phyloP scores from a whole-genome alignment of 2,329 filamentous ascomycete species.

The Tolypocladium capitatum region DNA sequence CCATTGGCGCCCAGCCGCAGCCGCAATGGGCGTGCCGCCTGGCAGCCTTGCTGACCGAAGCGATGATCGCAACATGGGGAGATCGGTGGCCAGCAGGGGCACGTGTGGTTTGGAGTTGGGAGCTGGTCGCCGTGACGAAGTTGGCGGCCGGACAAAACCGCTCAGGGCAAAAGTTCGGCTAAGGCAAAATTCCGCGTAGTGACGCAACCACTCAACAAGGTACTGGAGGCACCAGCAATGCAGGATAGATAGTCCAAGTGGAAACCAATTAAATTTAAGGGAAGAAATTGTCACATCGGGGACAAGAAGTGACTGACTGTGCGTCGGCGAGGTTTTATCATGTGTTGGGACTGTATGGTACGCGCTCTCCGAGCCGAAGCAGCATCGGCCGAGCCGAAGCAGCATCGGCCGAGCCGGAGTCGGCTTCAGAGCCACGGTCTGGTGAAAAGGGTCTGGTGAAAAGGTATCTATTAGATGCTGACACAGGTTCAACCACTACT shows the following conservation, averaged over 20 bases:
- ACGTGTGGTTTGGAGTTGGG: constrained; percentile 18
- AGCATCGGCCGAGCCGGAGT: neutral
- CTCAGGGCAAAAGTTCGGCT: constrained; percentile 32
- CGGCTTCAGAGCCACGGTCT: neutral
- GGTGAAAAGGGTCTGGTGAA: too few relatives aligned
- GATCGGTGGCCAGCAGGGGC: constrained; percentile 29
- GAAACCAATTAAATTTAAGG: neutral
- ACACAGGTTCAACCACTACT: neutral
- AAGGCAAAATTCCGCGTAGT: constrained; percentile 13
- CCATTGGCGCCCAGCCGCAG: constrained; percentile 46
- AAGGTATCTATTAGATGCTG: neutral
- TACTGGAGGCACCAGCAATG: neutral
- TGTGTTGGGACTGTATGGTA: neutral
- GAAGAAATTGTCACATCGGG: neutral
- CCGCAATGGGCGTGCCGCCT: constrained; percentile 39
- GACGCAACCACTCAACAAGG: constrained; percentile 12
- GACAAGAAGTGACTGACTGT: neutral
- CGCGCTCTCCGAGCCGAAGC: neutral
- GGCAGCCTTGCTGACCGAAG: constrained; percentile 50
- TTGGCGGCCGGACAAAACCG: constrained; percentile 25
- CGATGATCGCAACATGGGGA: constrained; percentile 57
- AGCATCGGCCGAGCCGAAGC: neutral
- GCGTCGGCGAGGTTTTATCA: neutral
- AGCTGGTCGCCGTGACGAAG: constrained; percentile 7
- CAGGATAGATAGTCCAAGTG: neutral